Base-by-base conservation (phyloP, 306 rosid genomes). In the Malus sylvestris region DNA sequence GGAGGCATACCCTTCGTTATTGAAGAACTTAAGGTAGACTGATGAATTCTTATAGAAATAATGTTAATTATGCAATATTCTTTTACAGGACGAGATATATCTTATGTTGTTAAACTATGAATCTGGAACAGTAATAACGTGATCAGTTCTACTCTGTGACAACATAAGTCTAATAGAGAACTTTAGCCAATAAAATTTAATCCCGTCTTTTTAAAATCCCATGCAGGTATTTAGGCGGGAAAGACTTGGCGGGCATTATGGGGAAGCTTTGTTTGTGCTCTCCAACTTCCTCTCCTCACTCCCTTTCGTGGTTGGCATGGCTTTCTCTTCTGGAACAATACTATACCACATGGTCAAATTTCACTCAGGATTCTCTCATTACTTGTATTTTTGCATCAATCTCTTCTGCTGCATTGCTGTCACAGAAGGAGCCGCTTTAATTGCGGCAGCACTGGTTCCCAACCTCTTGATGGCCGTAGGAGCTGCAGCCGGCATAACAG, bases 191-290 rank as follows among this genome's bases (percentile, higher is more conserved):
- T 20, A 57, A 57, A 20, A n/a, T 10, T 22, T 57, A 5, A 15
- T 49, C 55, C 55, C 2, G 55, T 49, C 55, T 18, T 49, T 16
- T 49, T 49, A 61, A 61, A 61, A 27, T 27, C 20, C 6, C 19
- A 12, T 61, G 67, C 81, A 87, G 91, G 89, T 87, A 9, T 85
- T 85, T 76, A 62, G 73, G 58, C 76, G 62, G 15, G 91, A 85
- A 83, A 88, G 89, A 70, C 84, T 83, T 11, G 82, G 83, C 57
- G 77, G 87, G 74, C 87, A 85, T 53, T 85, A 84, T 32, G 86
- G 86, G 42, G 86, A 83, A 62, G 91, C 83, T 40, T 68, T 78
- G 19, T 88, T 67, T 79, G 89, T 83, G 6, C 63, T 88, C 35
- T 88, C 91, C 74, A 69, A 78, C 62, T 68, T 79, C 77, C 27